Evolutionary conservation across 371 early-diverging fungal species (phyloP).

Genomic region (Mortierella sp.): DNA sequence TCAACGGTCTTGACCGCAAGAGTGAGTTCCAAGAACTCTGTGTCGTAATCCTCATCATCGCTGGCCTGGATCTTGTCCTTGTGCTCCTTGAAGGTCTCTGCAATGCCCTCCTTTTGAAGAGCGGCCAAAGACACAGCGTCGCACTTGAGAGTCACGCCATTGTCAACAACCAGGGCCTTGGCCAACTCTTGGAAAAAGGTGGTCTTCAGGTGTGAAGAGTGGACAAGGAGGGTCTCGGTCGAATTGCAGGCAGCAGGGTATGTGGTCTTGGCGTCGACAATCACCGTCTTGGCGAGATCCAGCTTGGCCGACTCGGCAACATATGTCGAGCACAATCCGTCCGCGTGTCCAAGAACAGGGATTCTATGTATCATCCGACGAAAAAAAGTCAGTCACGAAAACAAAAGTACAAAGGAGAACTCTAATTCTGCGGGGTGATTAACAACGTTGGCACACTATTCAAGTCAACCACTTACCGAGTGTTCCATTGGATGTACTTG

Average conservation of each 20-base stretch:
- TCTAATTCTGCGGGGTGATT: not conserved
- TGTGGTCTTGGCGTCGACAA: constrained; percentile 93
- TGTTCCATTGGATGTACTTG: constrained; percentile 89
- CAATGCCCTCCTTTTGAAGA: constrained; percentile 30
- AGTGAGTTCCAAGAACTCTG: constrained; percentile 91
- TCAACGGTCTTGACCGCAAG: constrained; percentile 88
- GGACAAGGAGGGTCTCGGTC: constrained; percentile 92
- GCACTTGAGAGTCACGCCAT: constrained; percentile 75
- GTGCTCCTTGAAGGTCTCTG: constrained; percentile 27
- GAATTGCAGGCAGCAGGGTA: constrained; percentile 98
- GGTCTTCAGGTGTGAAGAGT: constrained; percentile 67
- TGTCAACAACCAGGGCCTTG: constrained; percentile 62
- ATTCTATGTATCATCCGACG: constrained; percentile 68
- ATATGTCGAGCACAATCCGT: constrained; percentile 94
- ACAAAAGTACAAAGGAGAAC: constrained; percentile 1
- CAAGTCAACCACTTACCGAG: constrained; percentile 66
- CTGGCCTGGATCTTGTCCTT: constrained; percentile 48
- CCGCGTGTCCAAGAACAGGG: constrained; percentile 98
- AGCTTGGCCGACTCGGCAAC: constrained; percentile 88
- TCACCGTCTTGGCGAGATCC: constrained; percentile 79
- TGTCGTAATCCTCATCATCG: constrained; percentile 78
- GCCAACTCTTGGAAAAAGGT: constrained; percentile 68
- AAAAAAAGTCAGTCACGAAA: constrained; percentile 6
- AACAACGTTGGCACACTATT: constrained; percentile 4
- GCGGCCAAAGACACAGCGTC: constrained; percentile 59